phyloP scores from a whole-genome alignment of 176 grass and related monocot genomes.

The Elymus sibiricus region DNA sequence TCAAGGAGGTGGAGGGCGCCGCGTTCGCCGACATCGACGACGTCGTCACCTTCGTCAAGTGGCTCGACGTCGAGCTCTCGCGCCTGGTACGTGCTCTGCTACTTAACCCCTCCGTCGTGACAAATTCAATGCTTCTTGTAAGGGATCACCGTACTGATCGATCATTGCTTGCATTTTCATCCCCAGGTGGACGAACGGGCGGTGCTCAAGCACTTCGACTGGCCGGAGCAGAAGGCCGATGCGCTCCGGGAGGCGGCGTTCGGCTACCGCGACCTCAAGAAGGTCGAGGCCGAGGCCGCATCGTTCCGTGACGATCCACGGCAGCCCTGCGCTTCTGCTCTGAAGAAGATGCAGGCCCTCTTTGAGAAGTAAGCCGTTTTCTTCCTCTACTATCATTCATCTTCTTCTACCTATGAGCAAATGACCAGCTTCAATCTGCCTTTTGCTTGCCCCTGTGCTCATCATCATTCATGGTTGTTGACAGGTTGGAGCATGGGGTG shows the following conservation, averaged over 20 bases:
- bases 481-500: slow-evolving; percentile 80
- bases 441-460: neutral
- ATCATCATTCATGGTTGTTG: neutral
- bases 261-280: slow-evolving; percentile 82
- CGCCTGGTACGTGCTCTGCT: slow-evolving; percentile 51
- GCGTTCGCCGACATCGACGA: slow-evolving; percentile 79
- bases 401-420: neutral
- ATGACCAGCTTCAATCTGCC: neutral
- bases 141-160: too few relatives aligned
- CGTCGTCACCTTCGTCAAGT: slow-evolving; percentile 95
- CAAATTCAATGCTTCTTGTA: too few relatives aligned
- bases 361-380: slow-evolving; percentile 70
- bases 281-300: slow-evolving; percentile 57
- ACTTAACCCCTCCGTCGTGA: neutral
- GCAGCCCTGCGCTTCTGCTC: slow-evolving; percentile 61
- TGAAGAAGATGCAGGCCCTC: slow-evolving; percentile 90
- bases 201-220: slow-evolving; percentile 96
- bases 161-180: neutral
- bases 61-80: slow-evolving; percentile 97
- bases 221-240: slow-evolving; percentile 93
- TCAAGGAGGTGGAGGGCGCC: slow-evolving; percentile 69
- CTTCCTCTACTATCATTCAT: neutral
- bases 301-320: slow-evolving; percentile 57
- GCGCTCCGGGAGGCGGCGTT: slow-evolving; percentile 88
- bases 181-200: slow-evolving; percentile 83